Evolutionary conservation across 371 early-diverging fungal genomes (phyloP), one percentile per base, ranked within the genome.

Genomic region (Mortierella sp.): DNA sequence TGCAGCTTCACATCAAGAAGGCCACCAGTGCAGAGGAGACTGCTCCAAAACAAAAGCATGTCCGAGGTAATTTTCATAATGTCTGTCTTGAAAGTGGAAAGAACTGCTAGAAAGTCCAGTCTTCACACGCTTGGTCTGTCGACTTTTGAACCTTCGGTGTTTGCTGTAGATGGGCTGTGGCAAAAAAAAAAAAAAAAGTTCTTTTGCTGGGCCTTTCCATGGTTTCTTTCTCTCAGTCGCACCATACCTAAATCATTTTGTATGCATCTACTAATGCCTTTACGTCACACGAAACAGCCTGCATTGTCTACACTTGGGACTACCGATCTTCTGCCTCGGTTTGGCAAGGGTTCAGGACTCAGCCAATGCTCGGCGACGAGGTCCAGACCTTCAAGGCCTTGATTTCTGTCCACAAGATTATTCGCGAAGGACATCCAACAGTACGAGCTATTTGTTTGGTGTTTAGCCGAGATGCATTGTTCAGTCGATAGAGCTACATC

Each of bases 21-120:
- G 97, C 98, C n/a, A 92, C 95, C 16, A 91, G 90, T 56, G 68
- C 85, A 25, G 98, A 97, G 57, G 98, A 98, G 82, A 89, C 93
- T 16, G 95, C 99, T 15, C 99, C 99, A 63, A 98, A 98, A 83
- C 97, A 97, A 80, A 98, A 98, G 85, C 99, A 98, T 82, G 98
- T 98, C 55, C 83, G 95, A 85, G 91, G 92, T 91, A 88, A 82
- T 37, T 37, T 37, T 37, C 9, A n/a, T n/a, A n/a, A n/a, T 37
- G 37, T 9, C 37, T 37, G 37, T 37, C 37, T 37, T 37, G 37
- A 37, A 37, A 37, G 37, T 37, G 37, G 37, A 3, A 37, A 37
- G n/a, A n/a, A n/a, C n/a, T n/a, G n/a, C n/a, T 9, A 37, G 37
- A 37, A 37, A 37, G 9, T 9, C 9, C 5, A 37, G 37, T 9